Base-by-base conservation (phyloP, 345 rosid species). In the Salix udensis region DNA sequence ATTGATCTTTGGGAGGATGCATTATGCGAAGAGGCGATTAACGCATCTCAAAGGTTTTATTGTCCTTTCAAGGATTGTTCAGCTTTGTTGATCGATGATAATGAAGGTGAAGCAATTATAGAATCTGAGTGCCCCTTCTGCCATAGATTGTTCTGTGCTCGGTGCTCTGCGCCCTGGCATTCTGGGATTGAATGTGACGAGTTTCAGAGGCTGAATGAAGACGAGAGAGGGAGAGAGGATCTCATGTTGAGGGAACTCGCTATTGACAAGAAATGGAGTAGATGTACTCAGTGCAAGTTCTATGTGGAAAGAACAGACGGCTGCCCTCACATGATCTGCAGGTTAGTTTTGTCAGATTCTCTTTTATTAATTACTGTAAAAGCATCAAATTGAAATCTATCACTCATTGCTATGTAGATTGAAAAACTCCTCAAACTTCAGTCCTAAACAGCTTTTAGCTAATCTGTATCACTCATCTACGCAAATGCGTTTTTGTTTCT, bases 21-120 rank as follows among this genome's bases (percentile, higher is more conserved):
- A 2, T 74, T 86, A 36, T 84, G 92, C 55, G 84, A 81, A 78
- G 87, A 84, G 31, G 11, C 86, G 80, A 81, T 94, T 31, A 31
- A 70, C 6, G 70, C 67, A 1, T 69, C 73, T n/a, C 80, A 81
- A 65, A 88, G 78, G 34, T 74, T 78, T 65, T 92, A 90, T 46
- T 94, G 98, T 71, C 98, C 97, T 15, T 92, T 82, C 77, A 89
- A 81, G 86, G 91, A 92, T 70, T 92, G 97, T 66, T 88, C 91
- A 1, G 91, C 84, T 3, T 11, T 90, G 74, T 28, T 92, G 88
- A 61, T 94, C 5, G 83, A 82, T 26, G 24, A 50, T 26, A 24
- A 73, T 28, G 85, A 40, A 18, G 79, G 64, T 50, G 74, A 72
- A 26, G 71, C 64, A 7, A 84, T 90, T 6, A 87, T 75, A 73